These are phyloP conservation scores for Ustilago sp. DNA, from an alignment of 1,284 basidiomycete genomes.

Conservation along the genomic window DNA sequence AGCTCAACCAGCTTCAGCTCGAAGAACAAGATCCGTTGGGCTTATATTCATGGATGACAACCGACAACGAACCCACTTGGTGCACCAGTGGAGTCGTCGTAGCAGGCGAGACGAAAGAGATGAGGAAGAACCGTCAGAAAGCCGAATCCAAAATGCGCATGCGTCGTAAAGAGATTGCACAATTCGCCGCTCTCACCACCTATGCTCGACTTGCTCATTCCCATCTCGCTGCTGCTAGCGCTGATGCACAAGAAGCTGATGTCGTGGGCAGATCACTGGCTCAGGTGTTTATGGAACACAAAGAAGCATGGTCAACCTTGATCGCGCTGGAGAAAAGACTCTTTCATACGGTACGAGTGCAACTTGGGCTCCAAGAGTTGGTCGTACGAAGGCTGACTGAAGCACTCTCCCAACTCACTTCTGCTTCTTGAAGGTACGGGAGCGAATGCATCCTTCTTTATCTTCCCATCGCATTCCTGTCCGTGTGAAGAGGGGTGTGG, in stretches of 20 bases:
- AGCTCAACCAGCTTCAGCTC: not conserved
- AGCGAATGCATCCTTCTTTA: not conserved
- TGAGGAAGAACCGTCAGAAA: conserved; percentile 36
- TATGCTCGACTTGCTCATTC: conserved; percentile 12
- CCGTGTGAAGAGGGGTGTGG: too few species aligned
- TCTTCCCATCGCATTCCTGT: not conserved
- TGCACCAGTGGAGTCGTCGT: not conserved
- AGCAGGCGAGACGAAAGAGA: conserved; percentile 28
- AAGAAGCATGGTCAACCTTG: conserved; percentile 16
- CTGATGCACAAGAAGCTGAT: not conserved
- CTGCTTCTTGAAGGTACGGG: too few species aligned
- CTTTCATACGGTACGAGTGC: conserved; percentile 24
- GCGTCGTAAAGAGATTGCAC: conserved; percentile 25
- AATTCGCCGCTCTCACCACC: conserved; percentile 19
- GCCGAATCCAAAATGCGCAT: conserved; percentile 37
- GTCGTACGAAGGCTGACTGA: conserved; percentile 20
- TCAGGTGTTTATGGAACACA: conserved; percentile 22
- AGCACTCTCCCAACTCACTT: not conserved
- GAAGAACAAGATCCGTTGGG: not conserved
- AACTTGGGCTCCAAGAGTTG: conserved; percentile 19
- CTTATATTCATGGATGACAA: not conserved
- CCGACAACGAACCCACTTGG: not conserved
- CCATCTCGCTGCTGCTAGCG: not conserved
- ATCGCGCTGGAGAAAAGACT: conserved; percentile 29
- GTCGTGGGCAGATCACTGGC: conserved; percentile 3